A percentile compares a stretch with the other conserved stretches of the same genome.
phyloP scores from a whole-genome alignment of 1,284 basidiomycete genomes.

The Leccinum solheimii region DNA sequence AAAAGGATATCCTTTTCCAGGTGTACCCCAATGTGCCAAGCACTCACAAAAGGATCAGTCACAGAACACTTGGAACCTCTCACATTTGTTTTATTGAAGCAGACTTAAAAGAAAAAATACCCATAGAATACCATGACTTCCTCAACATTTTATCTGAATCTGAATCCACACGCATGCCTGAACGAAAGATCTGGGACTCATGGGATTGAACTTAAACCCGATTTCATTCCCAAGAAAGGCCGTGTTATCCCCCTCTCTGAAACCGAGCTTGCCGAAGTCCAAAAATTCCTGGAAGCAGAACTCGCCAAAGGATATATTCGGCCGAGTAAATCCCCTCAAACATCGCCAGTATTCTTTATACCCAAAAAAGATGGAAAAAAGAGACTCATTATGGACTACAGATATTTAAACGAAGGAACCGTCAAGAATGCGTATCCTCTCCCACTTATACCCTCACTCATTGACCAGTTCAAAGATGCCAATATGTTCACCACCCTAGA shows the following conservation, averaged over 20 bases:
- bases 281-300: no score
- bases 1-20: no score
- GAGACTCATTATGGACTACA: not conserved
- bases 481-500: not conserved
- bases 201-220: not conserved
- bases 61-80: no score
- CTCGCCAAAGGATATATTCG: no score
- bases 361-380: not conserved
- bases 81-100: no score
- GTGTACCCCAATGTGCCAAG: no score
- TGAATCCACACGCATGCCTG: not conserved
- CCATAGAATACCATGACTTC: not conserved
- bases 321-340: no score
- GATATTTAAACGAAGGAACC: not conserved
- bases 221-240: not conserved
- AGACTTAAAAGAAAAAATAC: not conserved
- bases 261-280: no score
- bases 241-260: no score
- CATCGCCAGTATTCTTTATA: no score
- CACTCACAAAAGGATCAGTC: no score
- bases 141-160: not conserved
- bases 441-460: not conserved
- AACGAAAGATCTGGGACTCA: not conserved
- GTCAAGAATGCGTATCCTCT: not conserved
- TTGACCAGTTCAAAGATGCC: not conserved